Evolutionary conservation across 1,284 basidiomycete genomes (phyloP).

Genomic region (Ustilago cynodontis): DNA sequence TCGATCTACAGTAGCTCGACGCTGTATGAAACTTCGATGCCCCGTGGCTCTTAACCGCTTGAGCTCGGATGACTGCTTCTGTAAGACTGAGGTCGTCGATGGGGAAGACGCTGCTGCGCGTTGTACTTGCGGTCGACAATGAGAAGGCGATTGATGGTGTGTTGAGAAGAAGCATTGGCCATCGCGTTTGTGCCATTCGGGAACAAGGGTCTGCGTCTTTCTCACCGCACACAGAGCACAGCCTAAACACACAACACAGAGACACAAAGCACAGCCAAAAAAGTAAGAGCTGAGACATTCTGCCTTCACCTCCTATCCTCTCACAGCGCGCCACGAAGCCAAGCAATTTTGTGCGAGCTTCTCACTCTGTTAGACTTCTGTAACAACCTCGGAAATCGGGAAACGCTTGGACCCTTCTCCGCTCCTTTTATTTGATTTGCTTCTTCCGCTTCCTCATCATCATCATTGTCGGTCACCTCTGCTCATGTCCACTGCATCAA

Average conservation of each 20-base stretch:
- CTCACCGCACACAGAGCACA: neutral
- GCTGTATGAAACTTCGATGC: too few species aligned
- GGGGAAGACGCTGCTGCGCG: neutral
- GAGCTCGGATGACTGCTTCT: neutral
- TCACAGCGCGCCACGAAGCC: neutral
- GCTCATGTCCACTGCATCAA: neutral
- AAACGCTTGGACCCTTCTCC: slow-evolving; percentile 18
- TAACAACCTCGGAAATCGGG: slow-evolving; percentile 15
- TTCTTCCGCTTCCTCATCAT: neutral
- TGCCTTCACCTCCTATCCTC: neutral
- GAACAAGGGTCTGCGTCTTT: slow-evolving; percentile 19
- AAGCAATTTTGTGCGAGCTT: neutral
- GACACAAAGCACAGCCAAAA: slow-evolving; percentile 2
- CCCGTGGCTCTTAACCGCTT: too few species aligned
- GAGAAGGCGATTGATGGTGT: neutral
- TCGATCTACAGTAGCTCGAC: neutral
- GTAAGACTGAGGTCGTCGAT: too few species aligned
- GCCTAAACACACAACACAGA: neutral
- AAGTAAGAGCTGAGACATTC: slow-evolving; percentile 1
- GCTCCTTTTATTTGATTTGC: neutral
- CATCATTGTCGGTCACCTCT: neutral
- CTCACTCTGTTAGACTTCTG: neutral
- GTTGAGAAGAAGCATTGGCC: slow-evolving; percentile 12
- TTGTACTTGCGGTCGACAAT: too few species aligned
- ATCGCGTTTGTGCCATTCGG: slow-evolving; percentile 12